Percentiles rank a stretch among this genome's conserved stretches.
Conservation (phyloP, 169 alveolate species). For the Plasmodium relictum region DNA sequence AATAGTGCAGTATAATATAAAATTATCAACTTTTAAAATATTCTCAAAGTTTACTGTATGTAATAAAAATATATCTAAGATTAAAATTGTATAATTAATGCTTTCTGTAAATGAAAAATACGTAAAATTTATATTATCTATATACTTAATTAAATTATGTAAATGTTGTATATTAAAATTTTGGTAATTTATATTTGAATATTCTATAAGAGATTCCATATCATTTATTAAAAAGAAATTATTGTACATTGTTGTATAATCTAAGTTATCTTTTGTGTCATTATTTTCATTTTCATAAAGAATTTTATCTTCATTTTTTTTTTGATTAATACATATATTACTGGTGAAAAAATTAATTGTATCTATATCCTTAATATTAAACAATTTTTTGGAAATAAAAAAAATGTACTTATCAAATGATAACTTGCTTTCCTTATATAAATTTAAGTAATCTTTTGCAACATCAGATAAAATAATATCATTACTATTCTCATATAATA, state of each 20-base stretch:
- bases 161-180: constrained; percentile 19
- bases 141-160: constrained; percentile 32
- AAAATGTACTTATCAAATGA: constrained; percentile 47
- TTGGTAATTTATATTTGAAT: constrained; percentile 33
- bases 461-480: constrained; percentile 45
- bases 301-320: neutral
- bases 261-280: neutral
- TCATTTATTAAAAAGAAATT: neutral
- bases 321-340: neutral
- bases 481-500: constrained; percentile 32
- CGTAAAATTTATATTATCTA: constrained; percentile 5
- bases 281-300: neutral
- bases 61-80: constrained; percentile 40
- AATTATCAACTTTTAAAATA: constrained; percentile 10
- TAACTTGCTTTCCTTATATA: constrained; percentile 17
- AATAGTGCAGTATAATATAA: constrained; percentile 25
- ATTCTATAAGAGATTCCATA: constrained; percentile 20
- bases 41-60: constrained; percentile 21
- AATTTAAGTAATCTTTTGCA: constrained; percentile 35
- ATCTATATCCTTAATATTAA: neutral
- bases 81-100: constrained; percentile 25
- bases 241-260: neutral
- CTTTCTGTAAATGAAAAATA: constrained; percentile 21
- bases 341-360: neutral
- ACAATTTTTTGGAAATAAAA: constrained; percentile 45